Evolutionary conservation across 1,139 yeast species (phyloP).

Genomic region (Trichomonascaceae sp.): DNA sequence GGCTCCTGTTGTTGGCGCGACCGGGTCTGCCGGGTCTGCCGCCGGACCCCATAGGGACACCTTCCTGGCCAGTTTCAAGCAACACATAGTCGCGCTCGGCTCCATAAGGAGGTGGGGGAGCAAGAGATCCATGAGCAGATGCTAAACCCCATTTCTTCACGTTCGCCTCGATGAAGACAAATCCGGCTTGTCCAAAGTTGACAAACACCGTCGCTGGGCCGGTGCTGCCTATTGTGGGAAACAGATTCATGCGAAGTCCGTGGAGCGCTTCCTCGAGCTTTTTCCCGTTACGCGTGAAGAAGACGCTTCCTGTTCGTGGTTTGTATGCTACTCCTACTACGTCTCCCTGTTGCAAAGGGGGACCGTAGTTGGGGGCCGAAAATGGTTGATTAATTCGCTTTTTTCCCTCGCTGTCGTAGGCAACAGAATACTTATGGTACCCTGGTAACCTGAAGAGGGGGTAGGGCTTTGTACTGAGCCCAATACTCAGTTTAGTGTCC

Average conservation of each 20-base stretch:
- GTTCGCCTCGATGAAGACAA: slow-evolving; percentile 90
- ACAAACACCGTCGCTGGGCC: slow-evolving; percentile 65
- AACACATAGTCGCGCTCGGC: slow-evolving; percentile 32
- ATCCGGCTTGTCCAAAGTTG: slow-evolving; percentile 84
- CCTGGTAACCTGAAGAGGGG: slow-evolving; percentile 89
- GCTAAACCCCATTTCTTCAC: slow-evolving; percentile 90
- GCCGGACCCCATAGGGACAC: too few species aligned
- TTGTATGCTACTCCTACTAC: slow-evolving; percentile 87
- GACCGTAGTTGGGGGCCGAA: slow-evolving; percentile 59
- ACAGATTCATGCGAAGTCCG: slow-evolving; percentile 66
- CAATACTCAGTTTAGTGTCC: slow-evolving; percentile 50
- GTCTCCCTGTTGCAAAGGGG: slow-evolving; percentile 70
- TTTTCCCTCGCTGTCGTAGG: slow-evolving; percentile 78
- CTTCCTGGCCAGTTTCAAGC: slow-evolving; percentile 22
- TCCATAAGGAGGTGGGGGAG: slow-evolving; percentile 67
- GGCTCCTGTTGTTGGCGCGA: too few species aligned
- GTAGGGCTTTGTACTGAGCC: slow-evolving; percentile 78
- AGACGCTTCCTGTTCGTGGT: slow-evolving; percentile 65
- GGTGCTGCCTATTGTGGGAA: slow-evolving; percentile 81
- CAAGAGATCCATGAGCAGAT: slow-evolving; percentile 54
- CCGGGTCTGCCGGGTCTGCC: too few species aligned
- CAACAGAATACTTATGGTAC: slow-evolving; percentile 63
- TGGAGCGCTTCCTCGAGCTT: slow-evolving; percentile 72
- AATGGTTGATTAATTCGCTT: slow-evolving; percentile 76
- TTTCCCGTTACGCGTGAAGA: slow-evolving; percentile 84